A percentile compares a stretch with the other conserved stretches of the same genome.
Conservation (phyloP, 768 basidiomycete species). For the Hysterangium stoloniferum region DNA sequence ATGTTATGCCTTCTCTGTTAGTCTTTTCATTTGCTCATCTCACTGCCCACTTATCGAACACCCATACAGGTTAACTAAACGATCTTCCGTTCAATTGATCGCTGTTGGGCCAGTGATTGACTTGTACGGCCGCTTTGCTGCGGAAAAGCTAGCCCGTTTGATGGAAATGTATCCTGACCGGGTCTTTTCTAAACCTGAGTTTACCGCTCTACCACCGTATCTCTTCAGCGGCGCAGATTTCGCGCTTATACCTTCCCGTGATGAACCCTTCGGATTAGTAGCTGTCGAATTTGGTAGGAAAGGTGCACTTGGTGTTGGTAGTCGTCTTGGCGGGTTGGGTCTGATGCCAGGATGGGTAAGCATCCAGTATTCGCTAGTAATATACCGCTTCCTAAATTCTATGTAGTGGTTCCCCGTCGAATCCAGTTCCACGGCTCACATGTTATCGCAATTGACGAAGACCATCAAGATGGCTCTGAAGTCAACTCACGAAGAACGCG, state of each 20-base stretch:
- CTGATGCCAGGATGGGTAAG: conserved; percentile 97
- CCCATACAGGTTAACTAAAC: conserved; percentile 67
- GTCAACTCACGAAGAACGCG: conserved; percentile 85
- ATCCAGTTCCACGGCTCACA: conserved; percentile 85
- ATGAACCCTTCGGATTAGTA: conserved; percentile 93
- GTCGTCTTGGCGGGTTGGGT: conserved; percentile 89
- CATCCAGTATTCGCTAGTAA: conserved; percentile 15
- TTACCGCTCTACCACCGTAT: conserved; percentile 88
- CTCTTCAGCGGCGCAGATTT: conserved; percentile 94
- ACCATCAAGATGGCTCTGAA: conserved; percentile 92
- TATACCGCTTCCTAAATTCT: conserved; percentile 1
- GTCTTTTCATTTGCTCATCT: too few relatives aligned
- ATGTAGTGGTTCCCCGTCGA: conserved; percentile 93
- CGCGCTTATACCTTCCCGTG: conserved; percentile 90
- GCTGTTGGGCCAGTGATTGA: conserved; percentile 93
- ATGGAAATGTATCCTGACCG: conserved; percentile 95
- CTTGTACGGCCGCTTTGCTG: conserved; percentile 90
- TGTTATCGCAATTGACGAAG: conserved; percentile 90
- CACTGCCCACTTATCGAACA: too few relatives aligned
- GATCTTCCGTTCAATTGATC: conserved; percentile 77
- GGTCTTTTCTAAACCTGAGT: conserved; percentile 94
- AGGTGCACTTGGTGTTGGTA: conserved; percentile 92
- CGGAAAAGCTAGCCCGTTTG: conserved; percentile 84
- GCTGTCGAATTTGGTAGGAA: conserved; percentile 96
- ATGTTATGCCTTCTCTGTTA: conserved; percentile 85